Evolutionary conservation across 805 yeast species (phyloP), one percentile per base, ranked within the genome.

Genomic region (Hagleromyces aurorensis): DNA sequence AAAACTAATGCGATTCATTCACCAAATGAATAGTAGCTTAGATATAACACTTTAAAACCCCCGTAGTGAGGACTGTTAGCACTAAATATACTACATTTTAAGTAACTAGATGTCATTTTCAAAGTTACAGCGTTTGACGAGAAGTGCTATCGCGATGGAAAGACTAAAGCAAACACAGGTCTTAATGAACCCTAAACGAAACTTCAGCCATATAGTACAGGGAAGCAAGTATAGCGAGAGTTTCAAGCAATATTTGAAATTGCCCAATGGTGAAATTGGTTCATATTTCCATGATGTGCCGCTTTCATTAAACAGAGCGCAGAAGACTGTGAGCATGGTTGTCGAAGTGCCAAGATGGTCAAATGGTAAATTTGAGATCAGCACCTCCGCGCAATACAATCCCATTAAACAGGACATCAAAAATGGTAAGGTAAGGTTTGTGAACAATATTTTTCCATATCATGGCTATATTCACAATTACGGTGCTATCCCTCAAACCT

Each of bases 401-500:
- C 94, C 95, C 13, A 84, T 84, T 27, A 67, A 70, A 3, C 95
- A 84, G 54, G 95, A 84, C 52, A 62, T 69, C 16, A 79, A 78
- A 55, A 79, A 82, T 44, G 89, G 83, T 5, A 65, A 78, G 41
- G 69, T 78, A 20, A 64, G 95, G 47, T 84, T 76, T 46, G 80
- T 84, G 18, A 70, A 78, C 46, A 84, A 84, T 59, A 62, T 82
- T 13, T 84, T 78, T 62, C 94, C 94, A 6, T 76, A 69, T 54
- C 78, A 78, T 44, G 94, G 94, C 1, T 83, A 82, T 55, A 78
- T 84, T 33, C 87, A 78, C 57, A 84, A 84, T 59, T 84, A 84
- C 52, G 93, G 95, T 25, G 89, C 93, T 3, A 65, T 83, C 45
- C 87, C 94, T 11, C 94, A 83, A 63, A 89, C 97, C 3, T 89